Evolutionary conservation across 768 basidiomycete species (phyloP), one percentile per base, ranked within the genome.

Genomic region (Mycena galopus): DNA sequence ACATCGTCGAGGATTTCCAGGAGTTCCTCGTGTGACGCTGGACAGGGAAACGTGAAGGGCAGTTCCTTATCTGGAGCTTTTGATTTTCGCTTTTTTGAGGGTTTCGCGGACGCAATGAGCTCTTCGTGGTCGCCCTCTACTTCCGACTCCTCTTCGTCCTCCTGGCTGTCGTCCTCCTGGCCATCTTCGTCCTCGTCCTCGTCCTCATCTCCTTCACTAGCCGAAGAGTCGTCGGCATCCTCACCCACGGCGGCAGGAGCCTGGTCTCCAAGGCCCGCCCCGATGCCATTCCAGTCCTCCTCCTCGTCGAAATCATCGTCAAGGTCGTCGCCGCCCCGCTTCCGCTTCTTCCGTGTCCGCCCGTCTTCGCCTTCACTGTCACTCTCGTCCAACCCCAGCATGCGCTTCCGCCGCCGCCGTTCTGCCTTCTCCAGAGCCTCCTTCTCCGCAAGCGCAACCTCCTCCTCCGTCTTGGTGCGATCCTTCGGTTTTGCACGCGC

Each of bases 391-490:
- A 94, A 83, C 6, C 98, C 98, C 59, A 93, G 81, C 97, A 98
- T 98, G 27, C 98, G 90, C 76, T 91, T 85, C 58, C 92, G 80
- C 32, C 98, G 87, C 74, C 86, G 88, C 76, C 88, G 86, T 83
- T 99, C 98, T 1, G 95, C 94, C 80, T 91, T 93, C 82, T 97
- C 94, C 65, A 99, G 82, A 6, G 89, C 87, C 75, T 94, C 94
- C 77, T 95, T 96, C 78, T 94, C 94, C 72, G 97, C 96, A 71
- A 93, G 70, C 6, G 96, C 97, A 32, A 96, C 77, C 78, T 99
- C 98, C 77, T 98, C 96, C 77, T 98, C 97, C 0, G 97, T 98
- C 84, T 98, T 98, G 32, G 95, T 96, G 66, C 98, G 85, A 80
- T 99, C 94, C 79, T 96, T 98, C 0, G 98, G 94, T 73, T 96